phyloP scores from a whole-genome alignment of 2,329 filamentous ascomycete species.

The Mycosphaerella arachidis region DNA sequence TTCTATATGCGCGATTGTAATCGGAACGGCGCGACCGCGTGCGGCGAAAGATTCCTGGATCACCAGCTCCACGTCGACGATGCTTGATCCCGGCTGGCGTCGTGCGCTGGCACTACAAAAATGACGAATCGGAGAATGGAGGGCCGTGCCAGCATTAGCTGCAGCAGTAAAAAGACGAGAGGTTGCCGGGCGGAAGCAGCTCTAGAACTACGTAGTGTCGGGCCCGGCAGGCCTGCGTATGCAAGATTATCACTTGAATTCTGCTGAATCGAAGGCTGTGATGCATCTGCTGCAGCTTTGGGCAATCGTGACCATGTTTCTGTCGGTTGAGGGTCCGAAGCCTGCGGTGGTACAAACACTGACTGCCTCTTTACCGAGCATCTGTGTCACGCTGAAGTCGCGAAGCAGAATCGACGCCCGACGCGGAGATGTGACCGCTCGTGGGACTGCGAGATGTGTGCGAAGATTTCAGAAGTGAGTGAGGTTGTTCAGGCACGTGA shows the following conservation, averaged over 20 bases:
- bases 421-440: no score
- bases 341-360: neutral
- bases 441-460: no score
- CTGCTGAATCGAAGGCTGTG: neutral
- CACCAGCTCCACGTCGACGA: neutral
- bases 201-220: neutral
- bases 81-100: constrained; percentile 1
- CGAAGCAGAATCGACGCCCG: no score
- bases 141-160: neutral
- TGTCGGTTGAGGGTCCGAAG: neutral
- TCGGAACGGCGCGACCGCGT: constrained; percentile 5
- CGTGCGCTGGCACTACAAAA: constrained; percentile 2
- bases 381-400: no score
- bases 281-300: neutral
- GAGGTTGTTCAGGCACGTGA: no score
- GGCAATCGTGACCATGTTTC: no score
- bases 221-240: neutral
- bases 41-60: neutral
- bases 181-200: constrained; percentile 3
- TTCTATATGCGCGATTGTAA: constrained; percentile 1
- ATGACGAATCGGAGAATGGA: constrained; percentile 1
- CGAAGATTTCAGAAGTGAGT: no score
- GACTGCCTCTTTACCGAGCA: no score
- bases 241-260: neutral
- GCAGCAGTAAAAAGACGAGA: neutral